These are phyloP conservation scores for Neospora caninum DNA, from an alignment of 169 alveolate species.

Conservation along the genomic window DNA sequence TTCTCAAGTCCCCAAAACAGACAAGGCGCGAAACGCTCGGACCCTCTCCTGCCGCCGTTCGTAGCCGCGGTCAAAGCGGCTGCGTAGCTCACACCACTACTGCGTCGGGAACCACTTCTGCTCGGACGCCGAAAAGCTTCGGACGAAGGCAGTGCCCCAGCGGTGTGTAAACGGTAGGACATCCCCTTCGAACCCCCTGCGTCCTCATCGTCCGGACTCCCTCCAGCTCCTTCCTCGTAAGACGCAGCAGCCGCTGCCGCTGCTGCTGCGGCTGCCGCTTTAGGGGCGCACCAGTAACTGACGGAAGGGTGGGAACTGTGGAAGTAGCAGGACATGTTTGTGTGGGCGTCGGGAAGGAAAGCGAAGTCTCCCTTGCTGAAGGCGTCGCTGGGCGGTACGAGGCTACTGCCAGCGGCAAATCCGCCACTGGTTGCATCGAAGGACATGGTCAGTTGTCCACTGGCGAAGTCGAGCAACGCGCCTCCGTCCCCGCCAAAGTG, in stretches of 20 bases:
- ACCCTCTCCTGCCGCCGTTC: background rate
- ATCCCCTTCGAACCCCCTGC: background rate
- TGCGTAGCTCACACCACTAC: background rate
- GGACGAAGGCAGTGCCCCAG: background rate
- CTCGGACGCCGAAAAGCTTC: background rate
- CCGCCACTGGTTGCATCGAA: constrained; percentile 50
- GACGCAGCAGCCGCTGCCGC: constrained; percentile 28
- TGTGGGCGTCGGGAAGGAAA: constrained; percentile 39
- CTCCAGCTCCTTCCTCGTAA: background rate
- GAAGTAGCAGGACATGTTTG: constrained; percentile 34
- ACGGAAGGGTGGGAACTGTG: constrained; percentile 17
- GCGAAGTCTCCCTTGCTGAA: constrained; percentile 49
- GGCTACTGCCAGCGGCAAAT: background rate
- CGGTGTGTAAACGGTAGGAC: background rate
- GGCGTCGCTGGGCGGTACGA: constrained; percentile 49
- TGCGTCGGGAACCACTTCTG: background rate
- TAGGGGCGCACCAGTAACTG: constrained; percentile 27
- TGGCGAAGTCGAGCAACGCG: background rate
- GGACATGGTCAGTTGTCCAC: constrained; percentile 31
- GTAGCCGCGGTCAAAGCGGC: constrained; percentile 14
- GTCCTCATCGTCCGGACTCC: background rate
- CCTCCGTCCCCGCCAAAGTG: background rate
- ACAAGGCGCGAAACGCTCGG: background rate
- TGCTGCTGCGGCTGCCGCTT: background rate
- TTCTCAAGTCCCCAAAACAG: background rate